A percentile compares a stretch with the other conserved stretches of the same genome.
Conservation (phyloP, 163 green algal genomes). For the Scenedesmus sp. region DNA sequence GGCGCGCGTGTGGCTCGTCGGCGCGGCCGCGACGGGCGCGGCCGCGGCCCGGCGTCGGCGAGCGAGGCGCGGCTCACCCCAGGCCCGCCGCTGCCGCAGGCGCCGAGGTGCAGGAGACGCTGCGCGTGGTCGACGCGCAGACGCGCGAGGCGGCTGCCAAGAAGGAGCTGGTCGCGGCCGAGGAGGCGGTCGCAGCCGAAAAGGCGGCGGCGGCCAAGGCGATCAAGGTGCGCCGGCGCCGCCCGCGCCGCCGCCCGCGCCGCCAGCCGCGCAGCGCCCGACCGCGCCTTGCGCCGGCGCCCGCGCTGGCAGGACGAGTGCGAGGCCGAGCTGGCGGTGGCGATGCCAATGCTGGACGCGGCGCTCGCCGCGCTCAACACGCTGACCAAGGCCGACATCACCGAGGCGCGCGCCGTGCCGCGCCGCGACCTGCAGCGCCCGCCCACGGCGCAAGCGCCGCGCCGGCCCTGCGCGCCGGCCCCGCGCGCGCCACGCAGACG, state of each 20-base stretch:
- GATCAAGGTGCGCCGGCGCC: constrained; percentile 50
- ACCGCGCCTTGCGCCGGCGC: constrained; percentile 65
- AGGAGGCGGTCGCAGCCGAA: constrained; percentile 71
- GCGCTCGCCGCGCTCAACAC: constrained; percentile 77
- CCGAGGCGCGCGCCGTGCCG: too few relatives aligned
- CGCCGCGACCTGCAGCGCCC: too few relatives aligned
- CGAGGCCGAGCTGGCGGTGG: constrained; percentile 73
- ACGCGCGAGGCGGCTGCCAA: constrained; percentile 61
- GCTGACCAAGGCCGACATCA: constrained; percentile 81
- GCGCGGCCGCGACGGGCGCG: too few relatives aligned
- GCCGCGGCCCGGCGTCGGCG: too few relatives aligned
- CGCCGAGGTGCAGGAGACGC: constrained; percentile 68
- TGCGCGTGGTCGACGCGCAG: constrained; percentile 54
- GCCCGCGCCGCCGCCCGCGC: too few relatives aligned
- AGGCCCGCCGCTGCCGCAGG: too few relatives aligned
- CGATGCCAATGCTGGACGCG: constrained; percentile 76
- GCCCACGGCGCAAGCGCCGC: too few relatives aligned
- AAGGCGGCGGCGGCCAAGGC: constrained; percentile 63
- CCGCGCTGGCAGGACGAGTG: constrained; percentile 80
- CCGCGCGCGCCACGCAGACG: too few relatives aligned
- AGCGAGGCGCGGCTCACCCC: too few relatives aligned
- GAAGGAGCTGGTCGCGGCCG: constrained; percentile 61
- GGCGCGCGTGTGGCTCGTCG: too few relatives aligned
- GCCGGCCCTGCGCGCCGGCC: too few relatives aligned
- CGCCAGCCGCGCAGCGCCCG: constrained; percentile 54